Conservation (phyloP, 768 basidiomycete species). For the Filobasidium wieringae region DNA sequence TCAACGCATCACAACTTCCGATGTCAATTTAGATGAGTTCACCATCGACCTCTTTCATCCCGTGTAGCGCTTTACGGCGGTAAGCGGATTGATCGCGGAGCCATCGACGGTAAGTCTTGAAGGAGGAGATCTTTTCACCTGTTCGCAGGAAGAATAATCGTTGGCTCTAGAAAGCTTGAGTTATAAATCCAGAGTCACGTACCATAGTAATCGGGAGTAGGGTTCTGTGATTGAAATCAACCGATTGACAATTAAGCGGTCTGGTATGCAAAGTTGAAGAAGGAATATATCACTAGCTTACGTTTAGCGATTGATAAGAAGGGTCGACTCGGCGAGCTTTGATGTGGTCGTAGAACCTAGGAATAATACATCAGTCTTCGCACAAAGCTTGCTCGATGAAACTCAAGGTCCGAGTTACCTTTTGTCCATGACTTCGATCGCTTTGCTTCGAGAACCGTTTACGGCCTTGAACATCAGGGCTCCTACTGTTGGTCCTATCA, state of each 20-base stretch:
- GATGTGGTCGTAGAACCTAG: conserved; percentile 29
- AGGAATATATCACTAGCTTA: not conserved
- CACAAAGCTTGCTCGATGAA: not conserved
- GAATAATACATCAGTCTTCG: not conserved
- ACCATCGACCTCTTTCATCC: conserved; percentile 34
- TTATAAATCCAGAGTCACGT: not conserved
- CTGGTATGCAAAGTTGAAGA: not conserved
- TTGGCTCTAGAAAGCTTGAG: not conserved
- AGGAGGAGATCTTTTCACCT: conserved; percentile 36
- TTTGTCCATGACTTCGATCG: conserved; percentile 17
- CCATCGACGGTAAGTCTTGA: conserved; percentile 37
- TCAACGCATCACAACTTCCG: too few species aligned
- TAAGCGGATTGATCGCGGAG: conserved; percentile 39
- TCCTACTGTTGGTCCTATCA: conserved; percentile 36
- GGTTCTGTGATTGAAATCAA: conserved; percentile 16
- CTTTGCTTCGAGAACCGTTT: conserved; percentile 7
- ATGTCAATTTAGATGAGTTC: too few species aligned
- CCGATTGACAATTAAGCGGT: not conserved
- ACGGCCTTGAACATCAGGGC: conserved; percentile 33
- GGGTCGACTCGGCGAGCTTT: conserved; percentile 38
- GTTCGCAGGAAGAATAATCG: not conserved
- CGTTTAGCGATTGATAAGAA: conserved; percentile 35
- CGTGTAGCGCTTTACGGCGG: conserved; percentile 37
- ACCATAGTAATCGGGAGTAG: conserved; percentile 39
- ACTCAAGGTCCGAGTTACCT: not conserved